phyloP scores from a whole-genome alignment of 768 basidiomycete species.

The Gloeostereum incarnatum region DNA sequence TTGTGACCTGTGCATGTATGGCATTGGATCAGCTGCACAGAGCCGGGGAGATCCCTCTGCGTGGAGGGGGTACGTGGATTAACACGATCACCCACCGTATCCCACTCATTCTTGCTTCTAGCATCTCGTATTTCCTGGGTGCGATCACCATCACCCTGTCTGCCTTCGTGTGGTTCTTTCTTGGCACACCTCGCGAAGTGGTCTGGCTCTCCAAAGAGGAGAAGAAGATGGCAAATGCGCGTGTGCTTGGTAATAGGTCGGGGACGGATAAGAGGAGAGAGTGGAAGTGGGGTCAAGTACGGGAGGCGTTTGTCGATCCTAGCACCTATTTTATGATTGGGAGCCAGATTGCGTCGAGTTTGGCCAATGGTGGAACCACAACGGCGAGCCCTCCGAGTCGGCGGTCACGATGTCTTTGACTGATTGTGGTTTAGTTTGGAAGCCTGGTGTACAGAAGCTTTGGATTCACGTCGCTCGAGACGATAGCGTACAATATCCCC shows the following conservation, averaged over 20 bases:
- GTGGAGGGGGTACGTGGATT: conserved; percentile 6
- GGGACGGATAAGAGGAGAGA: conserved; percentile 5
- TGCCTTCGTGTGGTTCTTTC: conserved; percentile 6
- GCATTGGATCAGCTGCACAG: conserved; percentile 2
- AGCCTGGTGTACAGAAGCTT: conserved; percentile 7
- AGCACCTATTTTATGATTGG: conserved; percentile 7
- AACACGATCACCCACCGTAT: too few species aligned
- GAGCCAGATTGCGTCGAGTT: background rate
- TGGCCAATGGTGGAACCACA: conserved; percentile 8
- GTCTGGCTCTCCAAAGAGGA: conserved; percentile 6
- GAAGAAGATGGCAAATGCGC: conserved; percentile 3
- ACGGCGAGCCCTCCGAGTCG: conserved; percentile 2
- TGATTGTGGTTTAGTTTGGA: conserved; percentile 5
- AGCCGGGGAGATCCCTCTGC: conserved; percentile 3
- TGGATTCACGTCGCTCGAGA: conserved; percentile 6
- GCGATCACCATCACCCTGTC: conserved; percentile 6
- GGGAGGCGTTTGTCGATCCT: conserved; percentile 5
- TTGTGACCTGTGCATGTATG: conserved; percentile 5
- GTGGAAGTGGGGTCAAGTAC: conserved; percentile 7
- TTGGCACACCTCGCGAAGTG: conserved; percentile 7
- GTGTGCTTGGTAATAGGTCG: conserved; percentile 4
- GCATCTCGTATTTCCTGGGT: conserved; percentile 8
- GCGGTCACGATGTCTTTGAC: background rate
- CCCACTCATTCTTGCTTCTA: background rate
- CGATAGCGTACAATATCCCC: conserved; percentile 5